These are phyloP conservation scores for Arachnopeziza araneosa DNA, from an alignment of 2,329 filamentous ascomycete species.

Conservation along the genomic window DNA sequence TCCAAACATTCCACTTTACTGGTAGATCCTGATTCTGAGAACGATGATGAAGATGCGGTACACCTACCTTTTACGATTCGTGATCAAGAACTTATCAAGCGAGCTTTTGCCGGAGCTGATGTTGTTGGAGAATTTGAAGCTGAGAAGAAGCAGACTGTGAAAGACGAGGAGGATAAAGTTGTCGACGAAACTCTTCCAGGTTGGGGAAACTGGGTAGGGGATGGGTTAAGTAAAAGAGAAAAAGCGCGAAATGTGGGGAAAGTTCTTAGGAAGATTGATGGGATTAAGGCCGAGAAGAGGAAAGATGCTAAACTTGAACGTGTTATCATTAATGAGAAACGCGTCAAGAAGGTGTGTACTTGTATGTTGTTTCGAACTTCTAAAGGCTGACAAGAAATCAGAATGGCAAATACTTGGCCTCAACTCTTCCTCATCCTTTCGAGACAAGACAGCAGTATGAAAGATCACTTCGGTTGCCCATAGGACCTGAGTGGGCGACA, in stretches of 20 bases:
- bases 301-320: conserved; percentile 76
- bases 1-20: conserved; percentile 18
- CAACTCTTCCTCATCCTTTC: conserved; percentile 80
- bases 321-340: conserved; percentile 91
- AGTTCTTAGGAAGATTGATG: conserved; percentile 62
- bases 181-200: conserved; percentile 83
- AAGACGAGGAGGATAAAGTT: conserved; percentile 77
- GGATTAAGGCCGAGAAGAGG: conserved; percentile 69
- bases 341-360: conserved; percentile 68
- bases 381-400: conserved; percentile 31
- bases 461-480: conserved; percentile 74
- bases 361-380: background rate
- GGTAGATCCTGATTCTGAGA: conserved; percentile 28
- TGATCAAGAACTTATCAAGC: conserved; percentile 65
- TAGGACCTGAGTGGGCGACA: conserved; percentile 94
- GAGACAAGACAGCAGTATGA: conserved; percentile 88
- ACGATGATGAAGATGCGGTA: conserved; percentile 42
- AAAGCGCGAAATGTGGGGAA: conserved; percentile 56
- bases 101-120: conserved; percentile 84
- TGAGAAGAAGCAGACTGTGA: conserved; percentile 68
- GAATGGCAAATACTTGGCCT: conserved; percentile 84
- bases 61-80: conserved; percentile 53
- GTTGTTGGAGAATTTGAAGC: conserved; percentile 73
- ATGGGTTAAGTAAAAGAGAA: conserved; percentile 68
- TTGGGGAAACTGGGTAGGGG: conserved; percentile 89